Base-by-base conservation (phyloP, 768 basidiomycete species). In the Phaeotremella fagi region DNA sequence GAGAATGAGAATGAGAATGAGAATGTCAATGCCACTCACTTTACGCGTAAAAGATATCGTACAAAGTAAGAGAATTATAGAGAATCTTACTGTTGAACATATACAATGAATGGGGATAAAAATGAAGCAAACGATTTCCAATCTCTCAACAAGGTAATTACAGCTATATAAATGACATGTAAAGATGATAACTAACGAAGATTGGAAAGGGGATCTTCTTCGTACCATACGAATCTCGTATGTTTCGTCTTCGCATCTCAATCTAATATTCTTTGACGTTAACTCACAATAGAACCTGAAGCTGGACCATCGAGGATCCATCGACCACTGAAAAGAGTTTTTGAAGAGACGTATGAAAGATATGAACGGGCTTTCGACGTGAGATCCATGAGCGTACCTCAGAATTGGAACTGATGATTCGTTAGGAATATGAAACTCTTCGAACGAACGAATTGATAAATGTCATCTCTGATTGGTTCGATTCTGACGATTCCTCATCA, bases 381-480 rank as follows among this genome's bases (percentile, higher is more conserved):
- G 26, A 12, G 45, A 28, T 9, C 38, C 16, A n/a, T n/a, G n/a
- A n/a, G n/a, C n/a, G n/a, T n/a, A 22, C 3, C 26, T 15, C 35
- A 12, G 26, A 35, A 31, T 6, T 12, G 31, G 31, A 33, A 33
- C 31, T 33, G 31, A 16, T 7, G n/a, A 15, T 25, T 16, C 20
- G 27, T n/a, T 48, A 70, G 68, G 41, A 36, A 4, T 66, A 55
- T 44, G 62, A 62, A 27, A 27, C 45, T 15, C 47, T 48, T 15
- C 33, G 50, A 20, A 61, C 58, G 33, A 44, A 45, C 9, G 64
- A 66, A 42, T 64, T 66, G 46, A 45, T 70, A 5, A 64, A 70
- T 29, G 64, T 64, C 54, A 60, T 70, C 22, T 48, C 52, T 18
- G 68, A 66, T 43, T 70, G 68, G 68, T 46, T 70, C 1, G 60